Evolutionary conservation across 1,139 yeast species (phyloP).

Genomic region (Debaryomycetaceae sp.): DNA sequence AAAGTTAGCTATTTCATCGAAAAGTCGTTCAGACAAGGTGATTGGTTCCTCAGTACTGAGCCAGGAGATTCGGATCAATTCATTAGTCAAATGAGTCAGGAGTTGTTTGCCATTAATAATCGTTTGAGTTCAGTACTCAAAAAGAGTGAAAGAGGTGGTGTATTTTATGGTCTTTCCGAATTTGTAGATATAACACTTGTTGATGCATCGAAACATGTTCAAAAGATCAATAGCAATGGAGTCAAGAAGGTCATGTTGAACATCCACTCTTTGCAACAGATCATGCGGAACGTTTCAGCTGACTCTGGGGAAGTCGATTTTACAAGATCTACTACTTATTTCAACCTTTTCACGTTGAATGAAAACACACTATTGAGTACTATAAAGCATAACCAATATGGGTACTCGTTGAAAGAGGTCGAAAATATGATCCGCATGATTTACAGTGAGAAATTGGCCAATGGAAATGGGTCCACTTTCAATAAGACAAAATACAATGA

Average conservation of each 20-base stretch:
- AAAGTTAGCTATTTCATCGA: constrained; percentile 61
- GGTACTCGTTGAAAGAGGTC: constrained; percentile 23
- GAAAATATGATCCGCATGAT: constrained; percentile 37
- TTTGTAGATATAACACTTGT: constrained; percentile 58
- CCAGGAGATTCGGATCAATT: constrained; percentile 65
- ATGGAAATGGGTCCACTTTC: constrained; percentile 38
- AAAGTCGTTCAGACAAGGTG: constrained; percentile 37
- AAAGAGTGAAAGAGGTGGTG: constrained; percentile 26
- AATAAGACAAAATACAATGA: constrained; percentile 40
- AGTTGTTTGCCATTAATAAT: constrained; percentile 51
- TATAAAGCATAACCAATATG: constrained; percentile 15
- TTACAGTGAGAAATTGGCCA: constrained; percentile 45
- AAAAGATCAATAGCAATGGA: constrained; percentile 61
- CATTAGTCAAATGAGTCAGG: constrained; percentile 58
- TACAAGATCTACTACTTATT: constrained; percentile 54
- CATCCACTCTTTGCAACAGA: constrained; percentile 71
- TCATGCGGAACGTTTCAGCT: constrained; percentile 59
- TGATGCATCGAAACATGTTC: constrained; percentile 55
- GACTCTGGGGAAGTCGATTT: constrained; percentile 62
- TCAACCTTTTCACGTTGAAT: constrained; percentile 48
- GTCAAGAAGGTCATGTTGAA: constrained; percentile 65
- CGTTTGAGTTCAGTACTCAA: constrained; percentile 27
- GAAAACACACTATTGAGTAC: constrained; percentile 32
- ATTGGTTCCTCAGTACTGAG: constrained; percentile 47
- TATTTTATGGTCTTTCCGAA: constrained; percentile 52